Conservation (phyloP, 2,329 filamentous ascomycete species). For the Fusarium chuoi region DNA sequence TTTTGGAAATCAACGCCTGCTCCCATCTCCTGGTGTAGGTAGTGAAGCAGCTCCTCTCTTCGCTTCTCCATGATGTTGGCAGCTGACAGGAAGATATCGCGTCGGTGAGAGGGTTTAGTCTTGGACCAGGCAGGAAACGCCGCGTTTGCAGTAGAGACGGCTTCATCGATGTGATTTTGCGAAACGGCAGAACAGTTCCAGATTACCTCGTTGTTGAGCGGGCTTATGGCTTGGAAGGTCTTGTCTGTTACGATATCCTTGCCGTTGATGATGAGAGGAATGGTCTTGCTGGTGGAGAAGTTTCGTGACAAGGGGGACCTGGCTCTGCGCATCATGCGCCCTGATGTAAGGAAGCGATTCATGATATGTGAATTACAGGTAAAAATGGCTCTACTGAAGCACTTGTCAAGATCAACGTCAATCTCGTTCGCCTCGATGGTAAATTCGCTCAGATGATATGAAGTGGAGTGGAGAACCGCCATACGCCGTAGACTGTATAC, state of each 20-base stretch:
- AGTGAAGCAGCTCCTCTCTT: neutral
- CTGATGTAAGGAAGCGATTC: neutral
- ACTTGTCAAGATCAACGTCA: neutral
- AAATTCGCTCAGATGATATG: neutral
- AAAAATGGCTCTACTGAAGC: neutral
- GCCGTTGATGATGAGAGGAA: slow-evolving; percentile 22
- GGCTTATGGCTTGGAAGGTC: slow-evolving; percentile 8
- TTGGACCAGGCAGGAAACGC: slow-evolving; percentile 11
- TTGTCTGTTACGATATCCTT: slow-evolving; percentile 9
- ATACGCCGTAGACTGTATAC: neutral
- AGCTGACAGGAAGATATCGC: slow-evolving; percentile 17
- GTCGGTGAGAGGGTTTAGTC: slow-evolving; percentile 8
- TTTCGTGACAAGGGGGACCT: neutral
- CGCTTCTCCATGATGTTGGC: slow-evolving; percentile 11
- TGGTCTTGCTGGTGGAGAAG: neutral
- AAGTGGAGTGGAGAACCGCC: neutral
- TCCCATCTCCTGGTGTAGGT: slow-evolving; percentile 20
- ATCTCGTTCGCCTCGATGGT: neutral
- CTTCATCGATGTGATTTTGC: neutral
- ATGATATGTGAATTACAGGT: neutral
- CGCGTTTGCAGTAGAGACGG: neutral
- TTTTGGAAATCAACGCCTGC: slow-evolving; percentile 15
- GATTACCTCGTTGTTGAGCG: slow-evolving; percentile 10
- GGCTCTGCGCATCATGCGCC: neutral
- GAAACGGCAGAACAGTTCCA: slow-evolving; percentile 18